Evolutionary conservation across 164 flowering plant species (phyloP), one percentile per base, ranked within the genome.

Genomic region (Chloranthus sessilifolius): DNA sequence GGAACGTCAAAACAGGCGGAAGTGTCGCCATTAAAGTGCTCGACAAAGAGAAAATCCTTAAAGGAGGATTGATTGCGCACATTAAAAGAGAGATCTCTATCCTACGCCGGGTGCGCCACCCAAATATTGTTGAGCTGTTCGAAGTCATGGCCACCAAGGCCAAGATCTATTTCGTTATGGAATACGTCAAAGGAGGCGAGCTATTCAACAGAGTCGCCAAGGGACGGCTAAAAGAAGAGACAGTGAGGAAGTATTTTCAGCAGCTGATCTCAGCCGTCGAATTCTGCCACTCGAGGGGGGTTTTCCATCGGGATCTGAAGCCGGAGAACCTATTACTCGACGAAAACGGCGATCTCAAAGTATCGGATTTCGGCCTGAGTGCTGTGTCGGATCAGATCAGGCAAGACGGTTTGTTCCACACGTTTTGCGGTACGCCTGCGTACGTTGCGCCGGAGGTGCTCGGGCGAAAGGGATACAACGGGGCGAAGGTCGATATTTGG

Each of bases 151-250:
- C 72, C 30, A 64, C 76, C 8, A 64, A 67, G 40, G 15, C 69
- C 30, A 71, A 71, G 62, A 70, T 70, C 70, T 70, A 70, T 44
- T 70, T 70, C 59, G 74, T 70, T 7, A 70, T 70, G 74, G 74
- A 70, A 46, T 59, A 49, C 43, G 74, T 65, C 11, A 41, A 20
- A 12, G 74, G 74, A 11, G 74, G 71, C 6, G 74, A 70, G 53
- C 52, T 70, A 7, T 70, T 70, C 58, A 62, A 47, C 15, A 40
- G 50, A 14, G 66, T 62, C 40, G 56, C 66, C 21, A 62, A 62
- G 50, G 66, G 66, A 4, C 48, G 74, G 19, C 48, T 67, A 19
- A 57, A 55, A 31, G 75, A 71, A 44, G 71, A 63, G 39, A 64
- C 60, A 17, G 75, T 69, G 9, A 49, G 75, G 31, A 63, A 53